Percentiles rank a stretch among this genome's conserved stretches.
These are phyloP conservation scores for Xylaria telfairii DNA, from an alignment of 495 filamentous ascomycete genomes.

Conservation along the genomic window DNA sequence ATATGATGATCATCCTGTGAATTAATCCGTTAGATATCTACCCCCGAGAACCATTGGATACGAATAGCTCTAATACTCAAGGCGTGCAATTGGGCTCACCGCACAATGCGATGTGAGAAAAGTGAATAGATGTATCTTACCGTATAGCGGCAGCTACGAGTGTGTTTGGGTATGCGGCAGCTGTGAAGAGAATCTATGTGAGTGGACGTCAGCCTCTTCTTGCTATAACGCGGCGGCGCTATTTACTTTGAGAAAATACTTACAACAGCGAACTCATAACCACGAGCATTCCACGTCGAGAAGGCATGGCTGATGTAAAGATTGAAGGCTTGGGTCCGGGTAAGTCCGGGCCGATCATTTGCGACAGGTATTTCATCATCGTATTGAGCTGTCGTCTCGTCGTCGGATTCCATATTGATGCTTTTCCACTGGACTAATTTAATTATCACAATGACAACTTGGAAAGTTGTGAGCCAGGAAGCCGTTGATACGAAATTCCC, in stretches of 20 bases:
- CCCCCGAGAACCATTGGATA: background rate
- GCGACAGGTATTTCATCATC: no score
- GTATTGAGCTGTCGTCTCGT: no score
- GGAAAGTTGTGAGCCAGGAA: background rate
- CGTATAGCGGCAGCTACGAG: constrained; percentile 54
- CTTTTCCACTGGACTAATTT: background rate
- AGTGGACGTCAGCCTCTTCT: constrained; percentile 12
- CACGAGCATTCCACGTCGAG: constrained; percentile 44
- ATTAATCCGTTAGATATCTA: constrained; percentile 9
- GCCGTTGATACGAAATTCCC: background rate
- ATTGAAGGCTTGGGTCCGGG: constrained; percentile 50
- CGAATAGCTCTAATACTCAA: constrained; percentile 30
- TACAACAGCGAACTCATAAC: constrained; percentile 48
- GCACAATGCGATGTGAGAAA: constrained; percentile 18
- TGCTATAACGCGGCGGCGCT: background rate
- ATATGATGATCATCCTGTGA: constrained; percentile 40
- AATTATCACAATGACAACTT: background rate
- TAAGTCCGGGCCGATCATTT: constrained; percentile 22
- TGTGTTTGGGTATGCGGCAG: constrained; percentile 63
- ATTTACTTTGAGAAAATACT: constrained; percentile 18
- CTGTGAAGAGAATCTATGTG: constrained; percentile 62
- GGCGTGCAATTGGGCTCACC: background rate
- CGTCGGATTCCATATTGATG: constrained; percentile 7
- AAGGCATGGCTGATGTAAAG: constrained; percentile 56
- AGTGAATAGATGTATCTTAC: constrained; percentile 23